phyloP scores from a whole-genome alignment of 495 filamentous ascomycete genomes.

The Aspergillus indologenus region DNA sequence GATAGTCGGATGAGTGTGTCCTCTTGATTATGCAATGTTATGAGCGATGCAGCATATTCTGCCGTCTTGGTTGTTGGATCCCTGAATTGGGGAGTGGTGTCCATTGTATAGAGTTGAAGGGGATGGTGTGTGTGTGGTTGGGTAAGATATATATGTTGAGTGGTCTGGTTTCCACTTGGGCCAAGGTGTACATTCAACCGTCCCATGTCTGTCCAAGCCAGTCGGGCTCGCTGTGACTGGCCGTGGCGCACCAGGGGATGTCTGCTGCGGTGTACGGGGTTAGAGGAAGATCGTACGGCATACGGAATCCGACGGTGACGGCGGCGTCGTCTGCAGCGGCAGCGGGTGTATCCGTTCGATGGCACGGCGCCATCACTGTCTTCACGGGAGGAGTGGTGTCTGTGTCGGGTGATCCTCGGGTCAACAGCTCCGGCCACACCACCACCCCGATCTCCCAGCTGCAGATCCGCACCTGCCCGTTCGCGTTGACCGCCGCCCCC shows the following conservation, averaged over 20 bases:
- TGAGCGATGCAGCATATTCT: not conserved
- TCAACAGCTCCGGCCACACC: slow-evolving; percentile 74
- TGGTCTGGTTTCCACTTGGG: not conserved
- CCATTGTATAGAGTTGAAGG: not conserved
- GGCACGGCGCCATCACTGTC: slow-evolving; percentile 65
- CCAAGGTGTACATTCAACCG: slow-evolving; percentile 3
- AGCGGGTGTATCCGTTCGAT: slow-evolving; percentile 54
- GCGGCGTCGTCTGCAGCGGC: slow-evolving; percentile 7
- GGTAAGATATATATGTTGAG: not conserved
- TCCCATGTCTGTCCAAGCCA: slow-evolving; percentile 62
- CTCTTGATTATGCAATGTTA: slow-evolving; percentile 1
- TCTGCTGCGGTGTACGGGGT: slow-evolving; percentile 60
- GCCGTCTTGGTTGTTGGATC: not conserved
- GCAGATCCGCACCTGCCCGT: slow-evolving; percentile 63
- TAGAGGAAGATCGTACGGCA: slow-evolving; percentile 83
- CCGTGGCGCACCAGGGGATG: slow-evolving; percentile 77
- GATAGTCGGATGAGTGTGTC: slow-evolving; percentile 8
- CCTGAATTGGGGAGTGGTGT: not conserved
- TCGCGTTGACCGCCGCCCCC: slow-evolving; percentile 58
- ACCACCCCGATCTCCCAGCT: slow-evolving; percentile 87
- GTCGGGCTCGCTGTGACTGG: slow-evolving; percentile 59
- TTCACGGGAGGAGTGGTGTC: not conserved
- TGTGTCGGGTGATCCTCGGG: slow-evolving; percentile 20
- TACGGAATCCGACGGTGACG: slow-evolving; percentile 61
- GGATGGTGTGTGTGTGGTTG: not conserved